Percentiles rank a stretch among this genome's conserved stretches.
phyloP scores from a whole-genome alignment of 2,329 filamentous ascomycete species.

The Colletotrichum neosansevieriae region DNA sequence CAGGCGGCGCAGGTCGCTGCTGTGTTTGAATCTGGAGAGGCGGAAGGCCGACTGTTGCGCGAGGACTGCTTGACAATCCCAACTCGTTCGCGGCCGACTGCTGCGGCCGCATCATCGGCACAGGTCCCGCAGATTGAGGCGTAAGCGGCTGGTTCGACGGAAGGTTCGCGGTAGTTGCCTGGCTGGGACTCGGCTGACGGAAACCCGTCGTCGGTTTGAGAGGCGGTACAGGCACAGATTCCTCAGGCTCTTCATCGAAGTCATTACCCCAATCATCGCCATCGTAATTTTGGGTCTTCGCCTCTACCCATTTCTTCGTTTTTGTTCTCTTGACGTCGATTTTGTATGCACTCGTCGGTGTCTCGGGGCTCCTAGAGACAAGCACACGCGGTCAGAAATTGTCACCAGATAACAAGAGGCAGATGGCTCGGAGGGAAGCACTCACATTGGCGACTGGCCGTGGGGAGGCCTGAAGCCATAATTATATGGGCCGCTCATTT shows the following conservation, averaged over 20 bases:
- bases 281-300: conserved; percentile 87
- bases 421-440: conserved; percentile 4
- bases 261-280: conserved; percentile 93
- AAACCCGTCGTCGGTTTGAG: conserved; percentile 34
- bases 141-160: conserved; percentile 41
- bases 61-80: conserved; percentile 41
- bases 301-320: conserved; percentile 95
- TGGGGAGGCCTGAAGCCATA: conserved; percentile 36
- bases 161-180: conserved; percentile 45
- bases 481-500: conserved; percentile 37
- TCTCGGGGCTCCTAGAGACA: conserved; percentile 38
- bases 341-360: conserved; percentile 67
- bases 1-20: conserved; percentile 28
- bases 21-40: conserved; percentile 49
- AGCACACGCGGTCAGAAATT: conserved; percentile 1
- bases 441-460: conserved; percentile 35
- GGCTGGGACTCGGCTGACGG: conserved; percentile 51
- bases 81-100: conserved; percentile 24
- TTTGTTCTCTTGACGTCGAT: conserved; percentile 90
- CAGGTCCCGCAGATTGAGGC: conserved; percentile 43
- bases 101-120: conserved; percentile 44
- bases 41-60: conserved; percentile 46
- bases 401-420: neutral
- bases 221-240: conserved; percentile 52
- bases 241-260: conserved; percentile 63